Evolutionary conservation across 2,329 filamentous ascomycete species (phyloP).

Genomic region (Cladosporium phlei): DNA sequence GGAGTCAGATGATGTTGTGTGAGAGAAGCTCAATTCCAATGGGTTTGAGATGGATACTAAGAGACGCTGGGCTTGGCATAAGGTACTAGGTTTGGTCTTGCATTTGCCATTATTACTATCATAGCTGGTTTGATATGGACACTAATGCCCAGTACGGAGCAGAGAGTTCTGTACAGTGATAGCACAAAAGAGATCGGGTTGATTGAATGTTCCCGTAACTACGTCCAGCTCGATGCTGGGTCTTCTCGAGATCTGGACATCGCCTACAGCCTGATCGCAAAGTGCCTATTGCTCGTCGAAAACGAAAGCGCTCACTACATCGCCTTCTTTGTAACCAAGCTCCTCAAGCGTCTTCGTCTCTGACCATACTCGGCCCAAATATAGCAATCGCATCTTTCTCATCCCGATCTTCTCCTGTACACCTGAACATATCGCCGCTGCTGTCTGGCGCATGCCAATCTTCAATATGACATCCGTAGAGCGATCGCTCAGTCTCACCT

Average conservation of each 20-base stretch:
- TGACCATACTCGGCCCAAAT: conserved; percentile 74
- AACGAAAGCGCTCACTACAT: conserved; percentile 74
- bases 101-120: no score
- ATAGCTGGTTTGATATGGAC: no score
- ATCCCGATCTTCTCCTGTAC: conserved; percentile 58
- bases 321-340: conserved; percentile 70
- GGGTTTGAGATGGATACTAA: no score
- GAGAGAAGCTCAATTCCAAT: no score
- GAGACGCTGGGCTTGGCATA: no score
- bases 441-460: conserved; percentile 46
- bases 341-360: conserved; percentile 60
- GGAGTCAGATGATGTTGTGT: no score
- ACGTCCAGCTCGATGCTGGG: conserved; percentile 1
- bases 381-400: conserved; percentile 65
- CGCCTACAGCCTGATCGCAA: neutral
- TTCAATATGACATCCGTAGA: conserved; percentile 35
- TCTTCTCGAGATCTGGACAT: neutral
- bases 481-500: conserved; percentile 35
- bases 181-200: no score
- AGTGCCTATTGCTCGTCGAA: conserved; percentile 34
- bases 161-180: no score
- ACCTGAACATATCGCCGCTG: conserved; percentile 58
- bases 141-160: no score
- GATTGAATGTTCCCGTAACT: neutral
- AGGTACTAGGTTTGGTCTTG: no score